Percentiles rank a stretch among this genome's conserved stretches.
phyloP scores from a whole-genome alignment of 139 green algal genomes.

The Closterium sp. region DNA sequence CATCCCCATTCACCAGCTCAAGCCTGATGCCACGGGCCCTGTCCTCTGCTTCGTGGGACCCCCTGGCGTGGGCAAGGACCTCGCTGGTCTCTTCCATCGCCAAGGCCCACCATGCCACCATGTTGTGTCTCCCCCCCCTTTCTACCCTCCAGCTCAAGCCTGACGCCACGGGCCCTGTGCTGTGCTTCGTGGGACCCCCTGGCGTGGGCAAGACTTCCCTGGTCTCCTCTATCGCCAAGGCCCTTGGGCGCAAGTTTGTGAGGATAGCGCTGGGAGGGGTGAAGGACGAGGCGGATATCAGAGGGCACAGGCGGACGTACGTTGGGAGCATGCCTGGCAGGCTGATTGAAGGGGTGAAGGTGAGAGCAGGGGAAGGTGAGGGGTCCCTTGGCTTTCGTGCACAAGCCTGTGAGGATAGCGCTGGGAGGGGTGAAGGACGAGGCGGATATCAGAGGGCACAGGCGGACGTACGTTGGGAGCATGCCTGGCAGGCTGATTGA shows the following conservation, averaged over 20 bases:
- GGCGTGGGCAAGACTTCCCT: slow-evolving; percentile 63
- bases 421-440: slow-evolving; percentile 63
- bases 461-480: slow-evolving; percentile 61
- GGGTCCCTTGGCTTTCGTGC: too few species aligned
- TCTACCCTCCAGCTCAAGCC: background rate
- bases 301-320: slow-evolving; percentile 64
- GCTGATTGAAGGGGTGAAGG: background rate
- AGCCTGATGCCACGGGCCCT: slow-evolving; percentile 6
- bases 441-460: slow-evolving; percentile 63
- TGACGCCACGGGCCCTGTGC: slow-evolving; percentile 50
- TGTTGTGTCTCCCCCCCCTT: too few species aligned
- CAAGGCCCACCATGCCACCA: background rate
- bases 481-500: slow-evolving; percentile 51
- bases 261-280: slow-evolving; percentile 56
- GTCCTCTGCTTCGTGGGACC: slow-evolving; percentile 63
- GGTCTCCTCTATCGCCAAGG: slow-evolving; percentile 52
- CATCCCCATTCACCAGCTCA: background rate
- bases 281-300: slow-evolving; percentile 66
- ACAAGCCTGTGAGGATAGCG: slow-evolving; percentile 21
- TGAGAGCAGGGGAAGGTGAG: background rate
- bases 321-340: slow-evolving; percentile 59
- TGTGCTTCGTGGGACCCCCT: slow-evolving; percentile 60
- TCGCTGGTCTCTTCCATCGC: slow-evolving; percentile 59
- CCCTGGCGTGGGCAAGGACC: slow-evolving; percentile 62
- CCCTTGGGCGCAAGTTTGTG: slow-evolving; percentile 41